Conservation (phyloP, 495 filamentous ascomycete genomes). For the Delitschia confertaspora region DNA sequence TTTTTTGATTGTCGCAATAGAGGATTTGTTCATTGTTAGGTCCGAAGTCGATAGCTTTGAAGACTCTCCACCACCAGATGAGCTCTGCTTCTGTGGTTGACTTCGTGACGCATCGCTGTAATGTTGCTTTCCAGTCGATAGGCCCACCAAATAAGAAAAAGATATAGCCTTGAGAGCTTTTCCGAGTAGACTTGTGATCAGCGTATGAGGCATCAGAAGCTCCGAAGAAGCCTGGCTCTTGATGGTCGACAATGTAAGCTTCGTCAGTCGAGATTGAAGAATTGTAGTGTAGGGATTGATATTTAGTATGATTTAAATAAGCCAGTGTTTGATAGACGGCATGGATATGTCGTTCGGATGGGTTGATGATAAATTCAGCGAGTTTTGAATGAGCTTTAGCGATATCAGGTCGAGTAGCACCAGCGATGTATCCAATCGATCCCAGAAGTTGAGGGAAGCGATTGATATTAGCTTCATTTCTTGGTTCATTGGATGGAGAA, state of each 20-base stretch:
- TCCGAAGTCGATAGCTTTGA: neutral
- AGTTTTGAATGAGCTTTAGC: conserved; percentile 4
- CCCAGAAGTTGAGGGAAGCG: neutral
- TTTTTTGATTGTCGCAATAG: conserved; percentile 4
- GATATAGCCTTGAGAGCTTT: conserved; percentile 22
- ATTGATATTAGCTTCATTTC: no score
- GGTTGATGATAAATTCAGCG: conserved; percentile 3
- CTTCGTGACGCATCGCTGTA: conserved; percentile 28
- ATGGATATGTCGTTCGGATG: conserved; percentile 2
- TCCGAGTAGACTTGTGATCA: conserved; percentile 1
- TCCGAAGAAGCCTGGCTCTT: conserved; percentile 4
- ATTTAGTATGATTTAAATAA: conserved; percentile 7
- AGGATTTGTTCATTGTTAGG: neutral
- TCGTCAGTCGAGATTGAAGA: neutral
- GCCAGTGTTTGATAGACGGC: neutral
- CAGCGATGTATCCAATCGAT: conserved; percentile 2
- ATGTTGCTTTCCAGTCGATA: conserved; percentile 26
- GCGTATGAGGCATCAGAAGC: conserved; percentile 16
- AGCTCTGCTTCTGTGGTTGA: conserved; percentile 22
- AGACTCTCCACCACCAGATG: neutral
- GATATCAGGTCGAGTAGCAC: conserved; percentile 7
- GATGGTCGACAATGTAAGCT: neutral
- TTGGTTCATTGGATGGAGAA: no score
- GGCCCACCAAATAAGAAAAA: conserved; percentile 26
- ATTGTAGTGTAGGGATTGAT: neutral